These are phyloP conservation scores for Penicillium psychrosexuale DNA, from an alignment of 2,329 filamentous ascomycete genomes.

Conservation along the genomic window DNA sequence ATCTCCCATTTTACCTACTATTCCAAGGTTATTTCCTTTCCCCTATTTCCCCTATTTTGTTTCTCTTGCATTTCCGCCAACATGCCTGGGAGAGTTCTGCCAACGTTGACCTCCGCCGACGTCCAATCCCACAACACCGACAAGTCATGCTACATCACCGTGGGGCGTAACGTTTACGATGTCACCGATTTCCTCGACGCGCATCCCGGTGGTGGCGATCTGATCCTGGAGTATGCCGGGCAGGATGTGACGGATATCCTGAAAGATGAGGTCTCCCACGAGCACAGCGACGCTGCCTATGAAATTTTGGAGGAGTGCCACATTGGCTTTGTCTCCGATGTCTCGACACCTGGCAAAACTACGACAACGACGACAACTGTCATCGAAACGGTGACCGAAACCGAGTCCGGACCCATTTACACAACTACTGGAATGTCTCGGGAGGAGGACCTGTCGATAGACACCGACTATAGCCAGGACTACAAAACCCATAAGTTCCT, in stretches of 20 bases:
- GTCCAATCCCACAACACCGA: slow-evolving; percentile 74
- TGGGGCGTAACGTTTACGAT: slow-evolving; percentile 90
- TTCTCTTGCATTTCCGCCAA: slow-evolving; percentile 19
- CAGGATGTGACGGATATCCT: slow-evolving; percentile 81
- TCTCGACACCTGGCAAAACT: slow-evolving; percentile 45
- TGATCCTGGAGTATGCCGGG: slow-evolving; percentile 86
- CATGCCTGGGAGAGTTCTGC: slow-evolving; percentile 80
- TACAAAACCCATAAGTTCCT: slow-evolving; percentile 93
- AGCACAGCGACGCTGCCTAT: slow-evolving; percentile 89
- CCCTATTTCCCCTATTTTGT: background rate
- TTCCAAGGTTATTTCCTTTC: background rate
- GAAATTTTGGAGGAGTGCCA: slow-evolving; percentile 86
- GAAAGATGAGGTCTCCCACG: slow-evolving; percentile 76
- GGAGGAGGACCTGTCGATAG: slow-evolving; percentile 79
- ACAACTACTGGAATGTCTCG: slow-evolving; percentile 78
- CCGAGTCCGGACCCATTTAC: slow-evolving; percentile 38
- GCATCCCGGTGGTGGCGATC: slow-evolving; percentile 84
- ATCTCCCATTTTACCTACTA: background rate
- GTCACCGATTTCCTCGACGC: slow-evolving; percentile 85
- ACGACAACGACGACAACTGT: slow-evolving; percentile 26
- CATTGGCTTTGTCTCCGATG: slow-evolving; percentile 72
- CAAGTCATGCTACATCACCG: slow-evolving; percentile 88
- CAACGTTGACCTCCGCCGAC: slow-evolving; percentile 76
- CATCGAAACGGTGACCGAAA: slow-evolving; percentile 28
- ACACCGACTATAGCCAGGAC: slow-evolving; percentile 73